These are phyloP conservation scores for Gossypium stocksii DNA, from an alignment of 345 rosid genomes.

Conservation along the genomic window DNA sequence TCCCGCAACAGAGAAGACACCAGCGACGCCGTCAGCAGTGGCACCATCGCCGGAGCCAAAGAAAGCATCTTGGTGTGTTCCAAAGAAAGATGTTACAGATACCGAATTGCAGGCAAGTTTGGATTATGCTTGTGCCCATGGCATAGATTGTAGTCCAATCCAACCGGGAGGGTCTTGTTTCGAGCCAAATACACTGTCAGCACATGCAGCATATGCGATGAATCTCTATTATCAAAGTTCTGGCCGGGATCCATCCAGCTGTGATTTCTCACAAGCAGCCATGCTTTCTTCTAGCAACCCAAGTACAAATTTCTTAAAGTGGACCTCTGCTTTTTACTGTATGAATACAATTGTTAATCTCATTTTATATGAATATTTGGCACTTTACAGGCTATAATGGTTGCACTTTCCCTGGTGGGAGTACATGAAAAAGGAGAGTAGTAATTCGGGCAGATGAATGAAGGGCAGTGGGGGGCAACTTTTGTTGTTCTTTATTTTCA, in stretches of 20 bases:
- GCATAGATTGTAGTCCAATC: conserved; percentile 67
- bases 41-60: conserved; percentile 33
- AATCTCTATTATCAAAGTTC: conserved; percentile 67
- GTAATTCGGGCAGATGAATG: neutral
- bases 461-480: neutral
- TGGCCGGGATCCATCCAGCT: conserved; percentile 39
- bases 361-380: neutral
- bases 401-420: conserved; percentile 40
- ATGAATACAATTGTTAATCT: neutral
- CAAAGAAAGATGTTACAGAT: conserved; percentile 45
- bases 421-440: conserved; percentile 4
- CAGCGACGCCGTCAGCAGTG: neutral
- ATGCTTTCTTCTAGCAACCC: conserved; percentile 61
- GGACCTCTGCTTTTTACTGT: neutral
- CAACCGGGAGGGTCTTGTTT: conserved; percentile 84
- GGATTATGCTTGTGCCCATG: conserved; percentile 79
- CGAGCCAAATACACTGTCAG: conserved; percentile 59
- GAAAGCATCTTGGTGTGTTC: conserved; percentile 57
- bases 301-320: conserved; percentile 35
- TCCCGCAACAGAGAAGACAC: neutral
- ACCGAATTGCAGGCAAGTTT: conserved; percentile 62
- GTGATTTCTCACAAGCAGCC: conserved; percentile 66
- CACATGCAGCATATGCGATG: conserved; percentile 90
- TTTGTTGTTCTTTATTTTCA: conserved; percentile 3
- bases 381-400: conserved; percentile 30